Base-by-base conservation (phyloP, 768 basidiomycete species). In the Cystobasidium tubakii region DNA sequence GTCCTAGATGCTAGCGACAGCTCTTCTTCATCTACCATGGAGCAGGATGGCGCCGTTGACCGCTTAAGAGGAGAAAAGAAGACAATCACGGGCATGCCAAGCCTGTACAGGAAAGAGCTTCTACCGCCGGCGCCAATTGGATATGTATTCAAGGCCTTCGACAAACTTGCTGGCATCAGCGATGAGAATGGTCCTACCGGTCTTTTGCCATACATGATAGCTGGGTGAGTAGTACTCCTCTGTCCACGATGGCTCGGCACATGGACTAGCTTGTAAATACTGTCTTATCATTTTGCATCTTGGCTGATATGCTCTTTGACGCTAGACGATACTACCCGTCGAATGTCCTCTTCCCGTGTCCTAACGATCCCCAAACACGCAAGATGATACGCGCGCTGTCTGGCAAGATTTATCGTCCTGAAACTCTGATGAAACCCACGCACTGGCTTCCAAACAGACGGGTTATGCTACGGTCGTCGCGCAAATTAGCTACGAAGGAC, bases 401-500 rank as follows among this genome's bases (percentile, higher is more conserved):
- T 15, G 57, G 57, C 17, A 60, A 60, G 27, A 60, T 25, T 25
- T 60, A 29, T 34, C 57, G 57, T 1, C 57, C 57, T 60, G 57
- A 60, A 6, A 60, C 57, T 27, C 57, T 15, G 6, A 34, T 34
- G 25, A 27, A 25, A 60, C 17, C 57, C 21, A 31, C 27, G 27
- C 57, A 60, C 9, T 27, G 29, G 29, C 10, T 2, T 29, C 12
- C 23, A 21, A 60, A 60, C 29, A 27, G 57, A 29, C 17, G 33
- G 13, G 25, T 60, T 12, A 60, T 60, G 57, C 10, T 60, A 31
- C 57, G 57, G 6, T 3, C 57, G 3, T 29, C 29, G 15, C 10
- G 57, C 4, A 27, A 34, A 60, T 3, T 29, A 21, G 57, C 57
- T 12, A 60, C 25, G 12, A 60, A 34, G 21, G 57, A 60, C 27